Evolutionary conservation across 192 early-diverging fungal genomes (phyloP).

Genomic region (Coemansia sp.): DNA sequence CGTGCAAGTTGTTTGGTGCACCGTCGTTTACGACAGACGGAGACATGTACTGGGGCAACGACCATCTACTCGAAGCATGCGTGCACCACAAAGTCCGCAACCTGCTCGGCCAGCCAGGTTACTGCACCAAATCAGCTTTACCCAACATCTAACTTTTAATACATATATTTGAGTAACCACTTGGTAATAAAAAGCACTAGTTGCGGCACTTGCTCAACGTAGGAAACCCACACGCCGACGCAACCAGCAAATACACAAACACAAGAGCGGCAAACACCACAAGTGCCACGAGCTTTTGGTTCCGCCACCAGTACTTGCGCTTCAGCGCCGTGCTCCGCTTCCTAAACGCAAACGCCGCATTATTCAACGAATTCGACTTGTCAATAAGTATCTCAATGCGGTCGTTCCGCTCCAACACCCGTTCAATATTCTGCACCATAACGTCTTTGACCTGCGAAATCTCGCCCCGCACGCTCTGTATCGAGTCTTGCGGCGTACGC

Average conservation of each 20-base stretch:
- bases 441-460: constrained; percentile 93
- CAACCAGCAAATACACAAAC: constrained; percentile 73
- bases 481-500: constrained; percentile 66
- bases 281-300: constrained; percentile 77
- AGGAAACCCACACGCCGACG: constrained; percentile 80
- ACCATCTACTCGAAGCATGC: constrained; percentile 51
- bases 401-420: constrained; percentile 84
- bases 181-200: neutral
- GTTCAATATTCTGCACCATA: constrained; percentile 94
- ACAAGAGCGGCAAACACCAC: constrained; percentile 62
- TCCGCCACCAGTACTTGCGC: constrained; percentile 94
- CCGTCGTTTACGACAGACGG: constrained; percentile 57
- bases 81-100: constrained; percentile 26
- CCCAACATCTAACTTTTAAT: too few species aligned
- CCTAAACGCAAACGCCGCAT: constrained; percentile 86
- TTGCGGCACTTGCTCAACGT: constrained; percentile 55
- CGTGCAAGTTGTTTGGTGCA: constrained; percentile 53
- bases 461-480: constrained; percentile 82
- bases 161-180: too few species aligned
- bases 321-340: constrained; percentile 81
- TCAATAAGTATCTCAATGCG: constrained; percentile 86
- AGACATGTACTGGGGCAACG: constrained; percentile 61
- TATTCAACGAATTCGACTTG: constrained; percentile 85
- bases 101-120: constrained; percentile 27
- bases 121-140: constrained; percentile 13